A percentile compares a stretch with the other conserved stretches of the same genome.
phyloP scores from a whole-genome alignment of 129 eudicot species.

The Scalesia atractyloides region DNA sequence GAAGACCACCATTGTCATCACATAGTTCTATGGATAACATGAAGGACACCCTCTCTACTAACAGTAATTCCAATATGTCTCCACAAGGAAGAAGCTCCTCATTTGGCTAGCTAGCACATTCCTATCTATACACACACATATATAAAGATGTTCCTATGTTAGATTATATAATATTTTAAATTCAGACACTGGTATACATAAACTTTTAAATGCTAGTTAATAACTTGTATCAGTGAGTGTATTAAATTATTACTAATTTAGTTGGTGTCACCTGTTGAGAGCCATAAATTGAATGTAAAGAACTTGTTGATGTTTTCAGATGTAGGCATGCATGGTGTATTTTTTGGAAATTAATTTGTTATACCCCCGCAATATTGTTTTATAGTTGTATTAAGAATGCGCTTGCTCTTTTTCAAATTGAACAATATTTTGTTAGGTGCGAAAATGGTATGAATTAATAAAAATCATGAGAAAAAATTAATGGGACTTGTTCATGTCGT shows the following conservation, averaged over 20 bases:
- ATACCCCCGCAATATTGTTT: not conserved
- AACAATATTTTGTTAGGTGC: no score
- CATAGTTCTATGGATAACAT: slow-evolving; percentile 40
- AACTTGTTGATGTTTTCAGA: not conserved
- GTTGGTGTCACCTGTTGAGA: not conserved
- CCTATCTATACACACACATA: not conserved
- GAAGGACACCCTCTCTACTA: slow-evolving; percentile 34
- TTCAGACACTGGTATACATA: slow-evolving; percentile 11
- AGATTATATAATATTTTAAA: slow-evolving; percentile 2
- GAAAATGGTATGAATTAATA: no score
- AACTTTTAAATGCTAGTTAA: slow-evolving; percentile 12
- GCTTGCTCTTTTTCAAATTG: no score
- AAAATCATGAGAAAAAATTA: no score
- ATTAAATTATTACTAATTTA: not conserved
- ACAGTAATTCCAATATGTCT: slow-evolving; percentile 30
- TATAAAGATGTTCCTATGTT: slow-evolving; percentile 13
- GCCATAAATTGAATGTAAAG: not conserved
- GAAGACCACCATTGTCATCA: slow-evolving; percentile 38
- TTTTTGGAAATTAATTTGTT: not conserved
- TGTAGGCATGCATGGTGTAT: not conserved
- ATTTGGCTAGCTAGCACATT: slow-evolving; percentile 21
- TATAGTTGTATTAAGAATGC: no score
- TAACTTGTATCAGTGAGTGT: not conserved
- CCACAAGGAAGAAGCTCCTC: slow-evolving; percentile 44
- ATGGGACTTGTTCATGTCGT: no score